These are phyloP conservation scores for Sarcomyxa edulis DNA, from an alignment of 768 basidiomycete species.

Conservation along the genomic window DNA sequence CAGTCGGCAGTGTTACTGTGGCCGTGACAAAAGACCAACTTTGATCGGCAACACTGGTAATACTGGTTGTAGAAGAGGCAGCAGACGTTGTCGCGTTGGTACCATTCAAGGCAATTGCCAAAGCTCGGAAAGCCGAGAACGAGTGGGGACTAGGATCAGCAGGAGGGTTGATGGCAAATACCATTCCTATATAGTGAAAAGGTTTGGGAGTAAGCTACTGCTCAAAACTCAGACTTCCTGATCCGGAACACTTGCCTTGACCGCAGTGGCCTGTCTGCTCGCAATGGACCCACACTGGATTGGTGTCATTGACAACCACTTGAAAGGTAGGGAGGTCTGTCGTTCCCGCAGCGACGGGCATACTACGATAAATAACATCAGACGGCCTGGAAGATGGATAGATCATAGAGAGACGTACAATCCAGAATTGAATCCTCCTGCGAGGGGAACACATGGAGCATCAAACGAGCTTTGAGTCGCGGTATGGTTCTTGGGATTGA, in stretches of 20 bases:
- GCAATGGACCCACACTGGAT: conserved; percentile 26
- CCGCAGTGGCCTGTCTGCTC: conserved; percentile 19
- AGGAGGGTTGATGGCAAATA: conserved; percentile 45
- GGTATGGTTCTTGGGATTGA: conserved; percentile 23
- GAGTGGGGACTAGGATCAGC: conserved; percentile 14
- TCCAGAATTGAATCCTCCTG: conserved; percentile 18
- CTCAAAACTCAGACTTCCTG: conserved; percentile 26
- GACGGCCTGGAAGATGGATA: neutral
- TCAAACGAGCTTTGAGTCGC: conserved; percentile 29
- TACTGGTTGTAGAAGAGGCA: neutral
- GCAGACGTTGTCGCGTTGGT: conserved; percentile 7
- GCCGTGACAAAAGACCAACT: conserved; percentile 23
- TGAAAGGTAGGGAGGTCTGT: conserved; percentile 10
- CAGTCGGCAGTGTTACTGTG: conserved; percentile 20
- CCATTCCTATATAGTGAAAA: conserved; percentile 33
- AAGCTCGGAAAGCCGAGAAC: conserved; percentile 34
- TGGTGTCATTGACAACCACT: conserved; percentile 15
- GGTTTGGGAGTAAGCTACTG: conserved; percentile 15
- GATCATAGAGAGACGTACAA: conserved; percentile 16
- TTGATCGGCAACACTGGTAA: too few relatives aligned
- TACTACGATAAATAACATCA: conserved; percentile 5
- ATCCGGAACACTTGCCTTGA: conserved; percentile 3
- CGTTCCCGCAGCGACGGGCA: conserved; percentile 9
- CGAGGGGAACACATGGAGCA: conserved; percentile 20
- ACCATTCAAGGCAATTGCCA: conserved; percentile 21